Conservation (phyloP, 2,329 filamentous ascomycete genomes). For the Magnaporthales sp. region DNA sequence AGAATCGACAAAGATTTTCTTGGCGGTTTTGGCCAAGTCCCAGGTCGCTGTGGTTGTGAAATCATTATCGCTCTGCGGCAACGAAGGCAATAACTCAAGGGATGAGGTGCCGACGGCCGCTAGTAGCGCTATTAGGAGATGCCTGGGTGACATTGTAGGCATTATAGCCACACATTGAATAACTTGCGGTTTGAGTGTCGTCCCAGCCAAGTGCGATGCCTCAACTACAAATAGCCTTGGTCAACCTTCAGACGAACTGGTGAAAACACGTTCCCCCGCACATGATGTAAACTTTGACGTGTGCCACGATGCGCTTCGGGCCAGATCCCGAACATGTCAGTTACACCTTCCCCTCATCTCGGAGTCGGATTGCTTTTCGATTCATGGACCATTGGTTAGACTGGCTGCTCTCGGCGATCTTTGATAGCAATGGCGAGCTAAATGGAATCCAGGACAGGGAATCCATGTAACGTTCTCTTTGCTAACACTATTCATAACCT, state of each 20-base stretch:
- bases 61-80: background rate
- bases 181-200: background rate
- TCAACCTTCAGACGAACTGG: background rate
- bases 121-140: background rate
- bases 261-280: background rate
- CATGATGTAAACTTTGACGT: background rate
- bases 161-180: background rate
- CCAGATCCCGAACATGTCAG: background rate
- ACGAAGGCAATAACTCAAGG: slow-evolving; percentile 1
- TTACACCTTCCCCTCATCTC: background rate
- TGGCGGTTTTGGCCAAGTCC: background rate
- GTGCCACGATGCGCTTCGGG: background rate
- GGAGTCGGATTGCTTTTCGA: background rate
- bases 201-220: background rate
- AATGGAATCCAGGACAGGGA: background rate
- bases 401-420: background rate
- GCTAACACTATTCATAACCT: background rate
- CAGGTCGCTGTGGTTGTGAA: background rate
- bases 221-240: background rate
- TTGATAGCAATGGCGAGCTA: background rate
- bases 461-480: background rate
- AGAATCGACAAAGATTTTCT: slow-evolving; percentile 33
- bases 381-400: background rate
- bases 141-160: background rate
- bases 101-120: background rate